Conservation (phyloP, 306 rosid species). For the Castanopsis chinensis region DNA sequence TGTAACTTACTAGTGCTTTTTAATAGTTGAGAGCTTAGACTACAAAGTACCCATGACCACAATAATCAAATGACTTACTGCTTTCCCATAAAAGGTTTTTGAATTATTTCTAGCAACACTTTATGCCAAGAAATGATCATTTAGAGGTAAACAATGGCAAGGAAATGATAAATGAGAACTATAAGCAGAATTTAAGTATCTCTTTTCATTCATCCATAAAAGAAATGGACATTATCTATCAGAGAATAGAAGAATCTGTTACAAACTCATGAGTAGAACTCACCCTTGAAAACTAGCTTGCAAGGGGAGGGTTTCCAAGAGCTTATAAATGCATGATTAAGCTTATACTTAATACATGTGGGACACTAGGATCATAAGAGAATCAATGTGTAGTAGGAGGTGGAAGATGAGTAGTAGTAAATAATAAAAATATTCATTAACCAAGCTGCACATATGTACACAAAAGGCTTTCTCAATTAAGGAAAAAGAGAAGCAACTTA, state of each 20-base stretch:
- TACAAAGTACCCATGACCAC: neutral
- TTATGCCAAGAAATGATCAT: neutral
- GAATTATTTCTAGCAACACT: neutral
- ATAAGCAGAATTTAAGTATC: neutral
- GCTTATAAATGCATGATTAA: too few species aligned
- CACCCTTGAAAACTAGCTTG: too few species aligned
- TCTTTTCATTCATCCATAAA: neutral
- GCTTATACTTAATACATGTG: too few species aligned
- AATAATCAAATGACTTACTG: neutral
- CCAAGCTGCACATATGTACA: neutral
- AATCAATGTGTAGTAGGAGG: neutral
- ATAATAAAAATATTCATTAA: neutral
- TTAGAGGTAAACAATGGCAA: neutral
- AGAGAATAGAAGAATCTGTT: neutral
- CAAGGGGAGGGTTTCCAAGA: too few species aligned
- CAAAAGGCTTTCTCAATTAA: constrained; percentile 5
- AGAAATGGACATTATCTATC: neutral
- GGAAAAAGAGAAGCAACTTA: constrained; percentile 39
- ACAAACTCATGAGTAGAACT: too few species aligned
- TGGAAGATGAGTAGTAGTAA: neutral
- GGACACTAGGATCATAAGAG: too few species aligned
- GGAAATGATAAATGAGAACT: neutral
- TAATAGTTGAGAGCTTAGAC: neutral
- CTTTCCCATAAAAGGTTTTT: neutral
- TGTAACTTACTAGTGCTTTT: neutral